Evolutionary conservation across 768 basidiomycete genomes (phyloP).

Genomic region (Lactarius psammicola): DNA sequence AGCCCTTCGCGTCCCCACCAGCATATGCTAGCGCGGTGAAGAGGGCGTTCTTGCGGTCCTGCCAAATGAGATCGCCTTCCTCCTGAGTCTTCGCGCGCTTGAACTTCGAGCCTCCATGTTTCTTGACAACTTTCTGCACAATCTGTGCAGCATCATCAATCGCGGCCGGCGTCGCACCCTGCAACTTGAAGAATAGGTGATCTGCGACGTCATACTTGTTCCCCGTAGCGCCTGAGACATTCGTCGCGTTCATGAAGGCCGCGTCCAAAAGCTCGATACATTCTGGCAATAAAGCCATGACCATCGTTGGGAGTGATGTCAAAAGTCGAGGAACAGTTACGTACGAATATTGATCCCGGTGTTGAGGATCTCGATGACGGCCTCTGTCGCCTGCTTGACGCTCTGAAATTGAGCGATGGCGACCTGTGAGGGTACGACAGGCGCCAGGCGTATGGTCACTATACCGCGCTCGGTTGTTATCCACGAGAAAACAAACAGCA

Average conservation of each 20-base stretch:
- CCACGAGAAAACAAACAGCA: no score
- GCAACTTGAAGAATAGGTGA: slow-evolving; percentile 89
- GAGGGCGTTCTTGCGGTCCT: slow-evolving; percentile 81
- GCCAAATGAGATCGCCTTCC: slow-evolving; percentile 78
- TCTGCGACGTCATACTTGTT: slow-evolving; percentile 39
- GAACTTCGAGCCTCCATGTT: slow-evolving; percentile 61
- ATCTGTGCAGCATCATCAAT: slow-evolving; percentile 57
- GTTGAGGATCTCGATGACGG: slow-evolving; percentile 78
- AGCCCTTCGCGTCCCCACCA: slow-evolving; percentile 64
- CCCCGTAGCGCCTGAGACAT: slow-evolving; percentile 1
- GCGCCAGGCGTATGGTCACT: slow-evolving; percentile 84
- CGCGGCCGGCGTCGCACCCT: slow-evolving; percentile 59
- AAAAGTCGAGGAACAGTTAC: slow-evolving; percentile 33
- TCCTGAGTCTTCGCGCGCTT: slow-evolving; percentile 70
- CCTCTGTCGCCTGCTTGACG: slow-evolving; percentile 72
- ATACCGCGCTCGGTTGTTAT: slow-evolving; percentile 1
- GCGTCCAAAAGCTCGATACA: slow-evolving; percentile 82
- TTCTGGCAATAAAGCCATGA: slow-evolving; percentile 48
- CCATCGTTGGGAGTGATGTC: slow-evolving; percentile 8
- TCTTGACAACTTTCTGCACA: slow-evolving; percentile 60
- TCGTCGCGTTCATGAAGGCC: slow-evolving; percentile 23
- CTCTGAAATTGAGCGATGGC: slow-evolving; percentile 86
- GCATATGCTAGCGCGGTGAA: slow-evolving; percentile 67
- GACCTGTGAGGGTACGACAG: slow-evolving; percentile 77
- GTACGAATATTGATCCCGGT: slow-evolving; percentile 72